Conservation (phyloP, 2,329 filamentous ascomycete genomes). For the Neonectria ditissima region DNA sequence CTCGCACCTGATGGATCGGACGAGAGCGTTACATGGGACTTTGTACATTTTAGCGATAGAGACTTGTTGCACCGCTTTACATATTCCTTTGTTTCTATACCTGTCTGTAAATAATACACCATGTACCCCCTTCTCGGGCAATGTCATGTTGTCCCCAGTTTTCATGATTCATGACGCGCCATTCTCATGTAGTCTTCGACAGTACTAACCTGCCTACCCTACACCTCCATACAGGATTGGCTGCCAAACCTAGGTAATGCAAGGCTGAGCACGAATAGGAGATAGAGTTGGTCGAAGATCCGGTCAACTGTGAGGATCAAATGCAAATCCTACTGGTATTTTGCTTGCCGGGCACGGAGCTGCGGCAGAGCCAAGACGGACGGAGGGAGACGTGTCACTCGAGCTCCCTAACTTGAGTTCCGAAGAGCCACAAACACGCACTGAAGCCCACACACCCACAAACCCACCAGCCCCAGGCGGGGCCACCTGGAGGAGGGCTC, state of each 20-base stretch:
- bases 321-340: background rate
- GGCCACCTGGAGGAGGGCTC: slow-evolving; percentile 33
- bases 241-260: background rate
- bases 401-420: slow-evolving; percentile 35
- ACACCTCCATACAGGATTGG: background rate
- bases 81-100: background rate
- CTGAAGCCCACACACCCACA: slow-evolving; percentile 24
- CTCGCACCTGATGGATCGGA: too few species aligned
- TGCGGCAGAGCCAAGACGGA: background rate
- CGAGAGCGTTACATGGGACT: background rate
- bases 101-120: slow-evolving; percentile 1
- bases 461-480: slow-evolving; percentile 34
- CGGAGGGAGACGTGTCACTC: slow-evolving; percentile 35
- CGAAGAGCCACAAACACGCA: slow-evolving; percentile 29
- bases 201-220: background rate
- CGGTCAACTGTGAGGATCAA: background rate
- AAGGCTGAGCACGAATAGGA: background rate
- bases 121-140: background rate
- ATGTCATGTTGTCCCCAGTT: slow-evolving; percentile 1
- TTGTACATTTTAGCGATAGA: background rate
- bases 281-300: background rate
- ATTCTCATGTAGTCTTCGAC: background rate
- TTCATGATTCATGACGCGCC: slow-evolving; percentile 2
- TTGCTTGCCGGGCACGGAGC: background rate
- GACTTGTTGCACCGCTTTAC: background rate